Percentiles rank a stretch among this genome's conserved stretches.
phyloP scores from a whole-genome alignment of 2,329 filamentous ascomycete species.

The Neonectria faginata region DNA sequence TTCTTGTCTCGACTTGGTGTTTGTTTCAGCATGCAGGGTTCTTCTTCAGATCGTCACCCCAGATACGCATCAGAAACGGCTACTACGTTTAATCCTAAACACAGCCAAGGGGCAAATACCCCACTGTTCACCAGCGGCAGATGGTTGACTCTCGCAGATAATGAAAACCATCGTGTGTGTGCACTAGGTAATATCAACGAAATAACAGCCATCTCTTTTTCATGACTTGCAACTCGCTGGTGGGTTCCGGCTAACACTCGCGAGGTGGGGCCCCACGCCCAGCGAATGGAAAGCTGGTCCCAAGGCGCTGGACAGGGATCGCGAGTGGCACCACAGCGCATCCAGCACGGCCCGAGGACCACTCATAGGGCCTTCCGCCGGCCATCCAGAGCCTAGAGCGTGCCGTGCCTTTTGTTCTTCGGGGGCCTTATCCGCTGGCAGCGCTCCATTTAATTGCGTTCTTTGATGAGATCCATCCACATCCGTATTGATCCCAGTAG shows the following conservation, averaged over 20 bases:
- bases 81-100: not conserved
- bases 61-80: too few relatives aligned
- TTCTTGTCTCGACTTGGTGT: not conserved
- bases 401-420: not conserved
- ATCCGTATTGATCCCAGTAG: slow-evolving; percentile 14
- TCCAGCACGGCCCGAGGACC: not conserved
- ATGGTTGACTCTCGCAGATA: not conserved
- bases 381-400: not conserved
- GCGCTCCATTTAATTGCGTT: slow-evolving; percentile 1
- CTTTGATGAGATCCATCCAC: slow-evolving; percentile 27
- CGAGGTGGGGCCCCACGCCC: not conserved
- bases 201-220: slow-evolving; percentile 5
- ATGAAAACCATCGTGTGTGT: not conserved
- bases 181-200: too few relatives aligned
- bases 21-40: not conserved
- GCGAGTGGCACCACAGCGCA: slow-evolving; percentile 3
- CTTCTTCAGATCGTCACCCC: too few relatives aligned
- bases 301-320: slow-evolving; percentile 7
- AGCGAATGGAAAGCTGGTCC: slow-evolving; percentile 10
- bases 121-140: not conserved
- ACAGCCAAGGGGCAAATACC: not conserved
- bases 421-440: slow-evolving; percentile 10
- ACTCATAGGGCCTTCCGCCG: not conserved
- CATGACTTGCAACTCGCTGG: not conserved
- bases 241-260: not conserved